Conservation (phyloP, 1,284 basidiomycete genomes). For the Ceratobasidium sp. region DNA sequence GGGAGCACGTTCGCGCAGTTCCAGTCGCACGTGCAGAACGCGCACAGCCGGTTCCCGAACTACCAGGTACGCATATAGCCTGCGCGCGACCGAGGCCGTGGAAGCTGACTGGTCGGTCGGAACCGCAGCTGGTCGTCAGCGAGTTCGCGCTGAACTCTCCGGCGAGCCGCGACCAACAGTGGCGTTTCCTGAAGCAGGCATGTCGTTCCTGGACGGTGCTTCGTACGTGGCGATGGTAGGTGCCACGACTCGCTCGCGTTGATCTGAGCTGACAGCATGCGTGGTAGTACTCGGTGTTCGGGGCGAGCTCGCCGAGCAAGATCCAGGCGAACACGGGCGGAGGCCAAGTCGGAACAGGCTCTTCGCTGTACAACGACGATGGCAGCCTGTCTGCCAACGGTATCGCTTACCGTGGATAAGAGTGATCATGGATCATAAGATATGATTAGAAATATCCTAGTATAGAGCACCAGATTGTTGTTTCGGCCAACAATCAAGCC, state of each 20-base stretch:
- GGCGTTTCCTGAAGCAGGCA: slow-evolving; percentile 16
- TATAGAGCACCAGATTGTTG: neutral
- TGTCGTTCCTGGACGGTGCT: slow-evolving; percentile 17
- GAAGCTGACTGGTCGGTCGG: no score
- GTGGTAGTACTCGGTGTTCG: slow-evolving; percentile 21
- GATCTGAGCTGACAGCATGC: no score
- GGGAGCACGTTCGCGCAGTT: slow-evolving; percentile 19
- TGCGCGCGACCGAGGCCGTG: neutral
- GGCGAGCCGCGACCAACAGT: slow-evolving; percentile 20
- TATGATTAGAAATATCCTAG: neutral
- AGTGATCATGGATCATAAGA: no score
- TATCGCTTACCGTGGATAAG: slow-evolving; percentile 27
- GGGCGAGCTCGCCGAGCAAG: slow-evolving; percentile 22
- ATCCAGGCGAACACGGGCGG: slow-evolving; percentile 28
- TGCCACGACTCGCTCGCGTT: neutral
- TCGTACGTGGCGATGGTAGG: slow-evolving; percentile 23
- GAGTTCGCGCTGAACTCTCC: slow-evolving; percentile 20
- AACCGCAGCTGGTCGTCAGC: slow-evolving; percentile 5
- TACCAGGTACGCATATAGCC: slow-evolving; percentile 5
- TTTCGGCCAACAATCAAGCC: neutral
- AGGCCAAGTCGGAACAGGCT: slow-evolving; percentile 21
- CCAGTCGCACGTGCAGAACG: slow-evolving; percentile 22
- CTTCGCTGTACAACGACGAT: slow-evolving; percentile 28
- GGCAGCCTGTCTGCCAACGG: slow-evolving; percentile 28
- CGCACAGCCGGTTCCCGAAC: slow-evolving; percentile 21